phyloP scores from a whole-genome alignment of 192 early-diverging fungal genomes.

The Entomortierella beljakovae region DNA sequence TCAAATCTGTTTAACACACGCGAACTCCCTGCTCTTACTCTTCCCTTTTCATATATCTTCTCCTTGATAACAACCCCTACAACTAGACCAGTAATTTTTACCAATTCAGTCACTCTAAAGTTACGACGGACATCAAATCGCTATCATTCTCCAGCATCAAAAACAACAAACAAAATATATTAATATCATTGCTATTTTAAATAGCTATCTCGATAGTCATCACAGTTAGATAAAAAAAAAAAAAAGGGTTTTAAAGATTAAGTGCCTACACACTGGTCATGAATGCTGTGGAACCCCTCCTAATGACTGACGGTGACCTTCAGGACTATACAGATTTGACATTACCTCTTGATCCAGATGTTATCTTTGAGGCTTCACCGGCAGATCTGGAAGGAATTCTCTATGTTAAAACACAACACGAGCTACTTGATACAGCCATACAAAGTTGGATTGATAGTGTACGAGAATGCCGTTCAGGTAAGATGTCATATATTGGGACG shows the following conservation, averaged over 20 bases:
- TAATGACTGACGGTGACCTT: conserved; percentile 14
- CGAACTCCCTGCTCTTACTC: background rate
- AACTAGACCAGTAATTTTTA: background rate
- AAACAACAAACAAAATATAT: no score
- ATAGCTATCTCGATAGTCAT: no score
- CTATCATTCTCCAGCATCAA: no score
- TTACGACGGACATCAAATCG: no score
- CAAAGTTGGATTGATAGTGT: conserved; percentile 31
- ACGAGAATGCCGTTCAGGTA: conserved; percentile 44
- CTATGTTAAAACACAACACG: conserved; percentile 50
- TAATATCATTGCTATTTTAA: no score
- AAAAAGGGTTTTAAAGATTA: background rate
- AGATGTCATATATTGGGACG: background rate
- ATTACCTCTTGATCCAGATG: conserved; percentile 29
- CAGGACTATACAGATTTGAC: conserved; percentile 46
- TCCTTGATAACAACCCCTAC: background rate
- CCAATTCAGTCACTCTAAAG: no score
- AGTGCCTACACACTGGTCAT: conserved; percentile 7
- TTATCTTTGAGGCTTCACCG: conserved; percentile 52
- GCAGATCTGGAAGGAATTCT: conserved; percentile 33
- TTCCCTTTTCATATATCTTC: background rate
- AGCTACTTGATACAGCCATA: conserved; percentile 37
- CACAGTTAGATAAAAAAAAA: conserved; percentile 4
- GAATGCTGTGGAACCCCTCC: conserved; percentile 17
- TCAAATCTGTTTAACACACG: background rate